phyloP scores from a whole-genome alignment of 495 filamentous ascomycete genomes.

The Polyplosphaeria fusca region DNA sequence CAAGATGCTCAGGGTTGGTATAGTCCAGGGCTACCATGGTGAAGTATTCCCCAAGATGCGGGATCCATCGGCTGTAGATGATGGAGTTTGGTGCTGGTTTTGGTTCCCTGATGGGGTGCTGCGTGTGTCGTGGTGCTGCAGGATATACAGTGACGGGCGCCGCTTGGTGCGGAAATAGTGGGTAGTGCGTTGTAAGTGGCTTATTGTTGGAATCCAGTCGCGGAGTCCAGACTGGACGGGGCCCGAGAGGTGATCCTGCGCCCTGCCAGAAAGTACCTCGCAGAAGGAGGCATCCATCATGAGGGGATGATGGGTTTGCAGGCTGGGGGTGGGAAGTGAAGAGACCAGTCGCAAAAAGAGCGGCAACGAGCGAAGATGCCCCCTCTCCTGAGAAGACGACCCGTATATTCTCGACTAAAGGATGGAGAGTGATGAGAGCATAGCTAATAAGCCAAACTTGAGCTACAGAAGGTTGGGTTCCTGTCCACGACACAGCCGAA shows the following conservation, averaged over 20 bases:
- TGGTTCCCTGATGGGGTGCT: constrained; percentile 58
- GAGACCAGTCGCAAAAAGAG: constrained; percentile 45
- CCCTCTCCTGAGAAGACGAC: constrained; percentile 44
- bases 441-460: constrained; percentile 64
- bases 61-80: constrained; percentile 66
- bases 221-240: constrained; percentile 57
- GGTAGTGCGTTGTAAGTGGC: constrained; percentile 47
- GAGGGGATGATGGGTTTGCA: constrained; percentile 46
- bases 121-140: constrained; percentile 46
- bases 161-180: constrained; percentile 54
- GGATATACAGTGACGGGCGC: constrained; percentile 55
- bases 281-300: constrained; percentile 42
- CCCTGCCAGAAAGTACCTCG: constrained; percentile 66
- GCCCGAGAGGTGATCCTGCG: constrained; percentile 60
- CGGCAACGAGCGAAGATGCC: constrained; percentile 33
- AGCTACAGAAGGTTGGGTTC: constrained; percentile 48
- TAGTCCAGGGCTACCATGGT: constrained; percentile 62
- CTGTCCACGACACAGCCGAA: constrained; percentile 45
- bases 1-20: constrained; percentile 52
- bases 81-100: constrained; percentile 61
- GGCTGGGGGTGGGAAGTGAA: constrained; percentile 54
- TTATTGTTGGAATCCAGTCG: constrained; percentile 42
- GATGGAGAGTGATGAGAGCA: constrained; percentile 55
- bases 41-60: constrained; percentile 63
- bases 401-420: constrained; percentile 53